Percentiles rank a stretch among this genome's conserved stretches.
Conservation (phyloP, 306 rosid species). For the Quercus mongolica region DNA sequence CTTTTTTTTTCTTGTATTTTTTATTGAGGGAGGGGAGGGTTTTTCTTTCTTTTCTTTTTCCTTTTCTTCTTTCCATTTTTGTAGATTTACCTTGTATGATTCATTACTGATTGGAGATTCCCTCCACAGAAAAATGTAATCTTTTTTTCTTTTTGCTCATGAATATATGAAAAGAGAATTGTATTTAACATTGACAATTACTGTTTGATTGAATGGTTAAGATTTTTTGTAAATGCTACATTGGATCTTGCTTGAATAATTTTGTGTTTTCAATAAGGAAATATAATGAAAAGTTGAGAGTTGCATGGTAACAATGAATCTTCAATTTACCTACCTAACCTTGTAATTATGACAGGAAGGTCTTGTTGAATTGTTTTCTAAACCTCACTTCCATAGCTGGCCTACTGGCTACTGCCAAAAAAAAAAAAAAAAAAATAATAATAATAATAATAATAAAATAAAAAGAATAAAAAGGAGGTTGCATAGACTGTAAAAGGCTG, state of each 20-base stretch:
- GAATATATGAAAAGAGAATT: constrained; percentile 49
- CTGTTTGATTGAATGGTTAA: constrained; percentile 38
- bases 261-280: not conserved
- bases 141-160: constrained; percentile 26
- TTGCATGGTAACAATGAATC: no score
- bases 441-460: no score
- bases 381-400: no score
- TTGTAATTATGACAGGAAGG: no score
- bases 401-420: no score
- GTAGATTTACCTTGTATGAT: constrained; percentile 59
- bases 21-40: not conserved
- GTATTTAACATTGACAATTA: constrained; percentile 40
- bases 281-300: not conserved
- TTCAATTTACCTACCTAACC: no score
- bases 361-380: no score
- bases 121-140: constrained; percentile 49
- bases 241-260: not conserved
- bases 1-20: constrained; percentile 2
- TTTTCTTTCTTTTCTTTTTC: constrained; percentile 4
- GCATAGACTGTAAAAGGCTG: no score
- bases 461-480: no score
- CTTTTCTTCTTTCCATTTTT: constrained; percentile 8
- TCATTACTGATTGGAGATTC: constrained; percentile 41
- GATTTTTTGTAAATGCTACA: constrained; percentile 13
- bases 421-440: no score